Evolutionary conservation across 2,329 filamentous ascomycete genomes (phyloP).

Genomic region (Fusarium keratoplasticum): DNA sequence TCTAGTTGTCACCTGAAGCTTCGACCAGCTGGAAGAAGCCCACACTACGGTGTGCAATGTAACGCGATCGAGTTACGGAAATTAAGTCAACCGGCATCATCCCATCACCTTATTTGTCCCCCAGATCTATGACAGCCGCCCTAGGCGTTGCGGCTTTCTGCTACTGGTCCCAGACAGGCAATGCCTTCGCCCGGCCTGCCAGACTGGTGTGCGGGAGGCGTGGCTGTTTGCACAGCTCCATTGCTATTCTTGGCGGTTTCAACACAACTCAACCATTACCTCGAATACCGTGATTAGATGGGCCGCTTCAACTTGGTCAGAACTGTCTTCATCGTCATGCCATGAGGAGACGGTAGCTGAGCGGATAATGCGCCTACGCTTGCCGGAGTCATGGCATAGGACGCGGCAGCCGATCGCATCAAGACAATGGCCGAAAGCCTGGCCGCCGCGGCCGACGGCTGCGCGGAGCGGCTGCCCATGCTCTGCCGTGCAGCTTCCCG

Average conservation of each 20-base stretch:
- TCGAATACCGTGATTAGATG: neutral
- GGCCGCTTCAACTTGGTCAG: neutral
- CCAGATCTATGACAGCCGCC: slow-evolving; percentile 34
- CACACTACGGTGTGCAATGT: slow-evolving; percentile 27
- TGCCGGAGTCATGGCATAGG: slow-evolving; percentile 1
- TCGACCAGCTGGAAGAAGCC: slow-evolving; percentile 17
- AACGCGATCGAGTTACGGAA: slow-evolving; percentile 39
- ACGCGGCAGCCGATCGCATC: slow-evolving; percentile 15
- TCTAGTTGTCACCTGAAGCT: slow-evolving; percentile 19
- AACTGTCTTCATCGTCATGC: slow-evolving; percentile 1
- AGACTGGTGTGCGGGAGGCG: neutral
- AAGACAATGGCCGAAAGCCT: slow-evolving; percentile 5
- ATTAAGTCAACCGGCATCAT: slow-evolving; percentile 33
- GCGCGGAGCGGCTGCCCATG: slow-evolving; percentile 10
- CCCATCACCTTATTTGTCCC: slow-evolving; percentile 24
- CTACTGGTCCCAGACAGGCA: slow-evolving; percentile 18
- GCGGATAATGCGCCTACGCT: neutral
- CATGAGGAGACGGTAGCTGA: neutral
- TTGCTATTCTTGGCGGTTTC: neutral
- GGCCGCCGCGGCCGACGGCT: slow-evolving; percentile 4
- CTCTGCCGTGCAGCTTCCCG: slow-evolving; percentile 8
- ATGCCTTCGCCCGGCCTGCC: slow-evolving; percentile 11
- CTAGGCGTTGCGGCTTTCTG: slow-evolving; percentile 28
- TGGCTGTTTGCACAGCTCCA: neutral
- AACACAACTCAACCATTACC: neutral